Percentiles rank a stretch among this genome's conserved stretches.
phyloP scores from a whole-genome alignment of 306 rosid genomes.

The Vigna mungo region DNA sequence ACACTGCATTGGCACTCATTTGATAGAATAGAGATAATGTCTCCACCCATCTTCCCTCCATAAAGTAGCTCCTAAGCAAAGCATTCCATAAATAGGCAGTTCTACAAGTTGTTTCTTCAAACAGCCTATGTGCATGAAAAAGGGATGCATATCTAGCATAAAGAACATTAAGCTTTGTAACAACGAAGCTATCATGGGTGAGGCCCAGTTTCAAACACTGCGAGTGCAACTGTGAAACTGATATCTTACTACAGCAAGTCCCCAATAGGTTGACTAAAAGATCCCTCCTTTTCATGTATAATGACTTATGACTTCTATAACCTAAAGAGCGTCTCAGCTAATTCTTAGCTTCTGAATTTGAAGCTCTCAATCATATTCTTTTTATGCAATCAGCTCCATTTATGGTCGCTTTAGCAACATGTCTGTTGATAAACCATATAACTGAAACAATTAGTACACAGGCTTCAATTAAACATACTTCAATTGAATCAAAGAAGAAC shows the following conservation, averaged over 20 bases:
- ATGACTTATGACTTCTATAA: conserved; percentile 3
- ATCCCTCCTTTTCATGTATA: conserved; percentile 61
- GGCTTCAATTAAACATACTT: neutral
- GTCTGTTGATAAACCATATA: conserved; percentile 23
- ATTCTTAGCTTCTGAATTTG: conserved; percentile 11
- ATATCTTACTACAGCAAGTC: conserved; percentile 47
- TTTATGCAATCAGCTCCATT: neutral
- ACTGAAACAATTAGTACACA: neutral
- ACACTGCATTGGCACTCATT: conserved; percentile 52
- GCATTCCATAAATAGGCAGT: conserved; percentile 71
- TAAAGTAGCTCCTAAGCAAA: conserved; percentile 61
- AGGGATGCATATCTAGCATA: conserved; percentile 57
- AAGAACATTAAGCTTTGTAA: conserved; percentile 61
- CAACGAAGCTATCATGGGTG: conserved; percentile 64
- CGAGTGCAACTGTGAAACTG: conserved; percentile 59
- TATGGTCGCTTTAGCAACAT: conserved; percentile 11
- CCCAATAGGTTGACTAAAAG: conserved; percentile 55
- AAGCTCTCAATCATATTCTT: neutral
- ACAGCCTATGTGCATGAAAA: conserved; percentile 57
- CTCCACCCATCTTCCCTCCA: conserved; percentile 59
- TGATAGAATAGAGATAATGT: conserved; percentile 55
- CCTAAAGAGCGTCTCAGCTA: neutral
- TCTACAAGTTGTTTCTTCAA: conserved; percentile 65
- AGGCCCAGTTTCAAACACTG: conserved; percentile 61
- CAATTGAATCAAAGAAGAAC: neutral